Conservation (phyloP, 2,329 filamentous ascomycete species). For the Phoma herbarum region DNA sequence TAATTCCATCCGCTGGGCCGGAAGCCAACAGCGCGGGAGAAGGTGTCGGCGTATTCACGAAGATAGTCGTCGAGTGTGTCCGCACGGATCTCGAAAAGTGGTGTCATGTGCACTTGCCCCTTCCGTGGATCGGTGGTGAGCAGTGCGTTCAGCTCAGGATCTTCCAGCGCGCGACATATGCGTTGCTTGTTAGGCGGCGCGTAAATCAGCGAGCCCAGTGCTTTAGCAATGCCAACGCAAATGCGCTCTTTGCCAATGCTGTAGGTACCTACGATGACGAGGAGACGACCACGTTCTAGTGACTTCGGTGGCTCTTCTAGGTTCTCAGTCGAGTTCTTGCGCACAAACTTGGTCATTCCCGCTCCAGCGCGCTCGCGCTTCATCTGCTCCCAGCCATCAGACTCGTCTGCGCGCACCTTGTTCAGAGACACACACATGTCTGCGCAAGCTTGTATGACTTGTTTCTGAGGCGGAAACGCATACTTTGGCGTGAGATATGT, state of each 20-base stretch:
- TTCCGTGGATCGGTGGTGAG: slow-evolving; percentile 82
- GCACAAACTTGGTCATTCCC: slow-evolving; percentile 71
- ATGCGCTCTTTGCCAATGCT: slow-evolving; percentile 98
- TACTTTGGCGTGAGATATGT: slow-evolving; percentile 97
- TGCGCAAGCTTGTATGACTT: slow-evolving; percentile 87
- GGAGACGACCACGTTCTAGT: slow-evolving; percentile 69
- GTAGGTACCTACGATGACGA: slow-evolving; percentile 96
- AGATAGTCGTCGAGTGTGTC: slow-evolving; percentile 93
- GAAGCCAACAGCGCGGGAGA: slow-evolving; percentile 88
- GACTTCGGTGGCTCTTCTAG: slow-evolving; percentile 40
- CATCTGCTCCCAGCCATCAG: slow-evolving; percentile 65
- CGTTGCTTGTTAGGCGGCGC: slow-evolving; percentile 83
- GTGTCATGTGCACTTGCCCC: slow-evolving; percentile 98
- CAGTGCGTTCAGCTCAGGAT: slow-evolving; percentile 78
- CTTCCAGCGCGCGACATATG: slow-evolving; percentile 85
- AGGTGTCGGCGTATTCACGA: slow-evolving; percentile 78
- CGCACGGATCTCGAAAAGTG: slow-evolving; percentile 89
- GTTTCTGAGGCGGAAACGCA: slow-evolving; percentile 86
- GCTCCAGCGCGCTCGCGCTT: slow-evolving; percentile 64
- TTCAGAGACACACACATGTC: slow-evolving; percentile 84
- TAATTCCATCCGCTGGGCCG: slow-evolving; percentile 96
- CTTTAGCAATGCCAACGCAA: slow-evolving; percentile 88
- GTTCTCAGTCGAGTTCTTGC: slow-evolving; percentile 50
- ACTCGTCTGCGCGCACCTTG: slow-evolving; percentile 68
- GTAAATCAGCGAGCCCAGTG: slow-evolving; percentile 87